Conservation (phyloP, 2,329 filamentous ascomycete genomes). For the Pseudocercospora pini-densiflorae region DNA sequence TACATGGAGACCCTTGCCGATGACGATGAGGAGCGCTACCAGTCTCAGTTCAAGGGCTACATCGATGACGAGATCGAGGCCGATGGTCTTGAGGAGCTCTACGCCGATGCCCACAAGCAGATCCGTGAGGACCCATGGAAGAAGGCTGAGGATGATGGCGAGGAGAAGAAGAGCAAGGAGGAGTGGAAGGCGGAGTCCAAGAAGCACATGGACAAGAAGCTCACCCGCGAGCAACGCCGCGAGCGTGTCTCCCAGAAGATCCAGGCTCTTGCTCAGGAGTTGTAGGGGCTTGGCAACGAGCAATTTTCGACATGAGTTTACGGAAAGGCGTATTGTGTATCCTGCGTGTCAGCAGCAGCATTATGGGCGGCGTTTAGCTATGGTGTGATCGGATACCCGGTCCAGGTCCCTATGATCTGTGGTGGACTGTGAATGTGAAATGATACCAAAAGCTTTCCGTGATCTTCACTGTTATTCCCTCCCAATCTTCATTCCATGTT, state of each 20-base stretch:
- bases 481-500: background rate
- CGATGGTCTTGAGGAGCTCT: constrained; percentile 95
- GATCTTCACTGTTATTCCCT: background rate
- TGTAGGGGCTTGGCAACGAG: constrained; percentile 21
- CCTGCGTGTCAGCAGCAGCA: constrained; percentile 13
- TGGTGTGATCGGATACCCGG: constrained; percentile 6
- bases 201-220: constrained; percentile 82
- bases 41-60: constrained; percentile 97
- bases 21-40: constrained; percentile 99
- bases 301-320: constrained; percentile 3
- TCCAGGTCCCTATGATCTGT: constrained; percentile 5
- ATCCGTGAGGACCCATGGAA: constrained; percentile 99
- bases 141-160: constrained; percentile 74
- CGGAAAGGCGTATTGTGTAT: constrained; percentile 16
- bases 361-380: constrained; percentile 17
- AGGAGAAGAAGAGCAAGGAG: constrained; percentile 91
- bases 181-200: constrained; percentile 75
- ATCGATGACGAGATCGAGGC: constrained; percentile 96
- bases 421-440: constrained; percentile 15
- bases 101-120: constrained; percentile 90
- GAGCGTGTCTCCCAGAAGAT: constrained; percentile 89
- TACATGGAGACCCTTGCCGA: constrained; percentile 99
- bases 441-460: constrained; percentile 20
- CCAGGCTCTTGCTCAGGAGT: constrained; percentile 67
- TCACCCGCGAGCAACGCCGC: constrained; percentile 81